Evolutionary conservation across 148 eudicot species (phyloP), one percentile per base, ranked within the genome.

Genomic region (Rhododendron williamsianum): DNA sequence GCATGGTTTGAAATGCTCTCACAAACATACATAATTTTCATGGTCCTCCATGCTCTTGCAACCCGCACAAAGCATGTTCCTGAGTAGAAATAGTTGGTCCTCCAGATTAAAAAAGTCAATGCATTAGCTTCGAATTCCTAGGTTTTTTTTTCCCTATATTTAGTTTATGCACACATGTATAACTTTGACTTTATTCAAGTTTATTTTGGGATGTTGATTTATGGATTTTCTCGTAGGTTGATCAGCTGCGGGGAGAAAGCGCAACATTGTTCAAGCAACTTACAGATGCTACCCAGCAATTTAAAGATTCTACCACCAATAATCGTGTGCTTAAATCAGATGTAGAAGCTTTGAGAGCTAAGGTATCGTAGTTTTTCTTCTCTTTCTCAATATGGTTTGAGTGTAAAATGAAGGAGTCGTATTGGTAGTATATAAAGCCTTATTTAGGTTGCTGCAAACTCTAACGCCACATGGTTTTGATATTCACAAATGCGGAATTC

Each of bases 301-400:
- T 93, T 73, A 93, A 91, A 88, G 97, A 95, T 86, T 92, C 98
- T 54, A 82, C 90, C 10, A 95, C 96, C 16, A 96, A 95, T 86
- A 94, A 96, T 54, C 89, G 97, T 30, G 99, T 96, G 86, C 99
- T 96, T 51, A 94, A 93, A 85, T 93, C 99, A 41, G 94, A 95
- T 76, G 99, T 96, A 16, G 98, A 94, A 90, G 99, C 98, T 89
- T 86, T 96, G 88, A 92, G 99, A 94, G 99, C 99, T 82, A 96
- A 96, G 96, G 98, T 96, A 90, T 27, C 30, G 12, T 45, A 6
- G 41, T 73, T 51, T 56, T 38, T 46, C 33, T 21, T 43, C 9
- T 86, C 33, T 65, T 81, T 60, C 49, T 80, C 38, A 1, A 56
- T 18, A 23, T 30, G 25, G 18, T 80, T 81, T 19, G 43, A 7